Evolutionary conservation across 148 eudicot species (phyloP).

Genomic region (Chenopodium album): DNA sequence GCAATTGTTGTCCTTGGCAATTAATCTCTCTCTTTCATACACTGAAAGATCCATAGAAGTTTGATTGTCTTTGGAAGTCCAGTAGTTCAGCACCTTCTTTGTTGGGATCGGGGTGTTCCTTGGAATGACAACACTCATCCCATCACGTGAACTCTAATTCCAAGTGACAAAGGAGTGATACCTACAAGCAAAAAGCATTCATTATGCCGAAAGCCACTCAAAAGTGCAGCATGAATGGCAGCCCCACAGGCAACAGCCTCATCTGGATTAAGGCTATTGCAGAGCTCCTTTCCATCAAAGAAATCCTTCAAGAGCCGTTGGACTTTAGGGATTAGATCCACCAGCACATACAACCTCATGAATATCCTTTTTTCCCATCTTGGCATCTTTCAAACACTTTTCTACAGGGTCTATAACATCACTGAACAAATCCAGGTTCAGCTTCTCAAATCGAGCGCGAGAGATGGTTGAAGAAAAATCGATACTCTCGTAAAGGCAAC

Average conservation of each 20-base stretch:
- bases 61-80: neutral
- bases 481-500: neutral
- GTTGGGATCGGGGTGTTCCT: neutral
- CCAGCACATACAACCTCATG: neutral
- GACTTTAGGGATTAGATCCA: neutral
- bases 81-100: neutral
- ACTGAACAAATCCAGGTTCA: neutral
- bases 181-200: neutral
- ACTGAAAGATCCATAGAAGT: neutral
- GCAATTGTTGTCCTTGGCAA: neutral
- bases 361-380: neutral
- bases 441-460: neutral
- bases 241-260: neutral
- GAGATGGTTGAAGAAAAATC: neutral
- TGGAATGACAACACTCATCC: neutral
- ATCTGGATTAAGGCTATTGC: neutral
- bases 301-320: neutral
- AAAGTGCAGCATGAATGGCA: neutral
- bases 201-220: neutral
- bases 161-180: neutral
- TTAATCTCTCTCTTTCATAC: neutral
- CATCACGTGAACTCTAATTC: neutral
- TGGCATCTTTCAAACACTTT: neutral
- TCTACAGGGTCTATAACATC: neutral
- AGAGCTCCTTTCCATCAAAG: neutral